Evolutionary conservation across 1,139 yeast species (phyloP).

Genomic region (Nadsonia starkeyi-henricii): DNA sequence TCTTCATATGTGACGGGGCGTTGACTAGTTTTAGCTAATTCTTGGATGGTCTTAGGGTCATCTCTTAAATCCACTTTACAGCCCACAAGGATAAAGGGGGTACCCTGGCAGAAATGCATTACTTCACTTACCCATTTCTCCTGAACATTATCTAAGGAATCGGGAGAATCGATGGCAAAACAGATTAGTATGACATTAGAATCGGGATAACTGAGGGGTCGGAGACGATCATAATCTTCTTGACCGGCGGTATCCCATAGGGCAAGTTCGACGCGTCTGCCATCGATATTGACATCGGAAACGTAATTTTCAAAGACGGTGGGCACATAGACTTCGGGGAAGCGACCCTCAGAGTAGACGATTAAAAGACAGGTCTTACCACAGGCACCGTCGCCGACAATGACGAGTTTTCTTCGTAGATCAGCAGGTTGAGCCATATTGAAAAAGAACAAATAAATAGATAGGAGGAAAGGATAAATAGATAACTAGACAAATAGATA

Average conservation of each 20-base stretch:
- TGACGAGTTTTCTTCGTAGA: constrained; percentile 59
- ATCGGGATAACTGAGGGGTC: constrained; percentile 89
- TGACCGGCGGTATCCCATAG: constrained; percentile 99
- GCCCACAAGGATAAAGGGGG: constrained; percentile 81
- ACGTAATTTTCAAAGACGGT: constrained; percentile 92
- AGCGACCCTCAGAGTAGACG: constrained; percentile 76
- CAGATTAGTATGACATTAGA: constrained; percentile 85
- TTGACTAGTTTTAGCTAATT: constrained; percentile 67
- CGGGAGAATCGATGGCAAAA: constrained; percentile 85
- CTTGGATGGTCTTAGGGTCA: constrained; percentile 66
- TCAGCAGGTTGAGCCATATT: constrained; percentile 22
- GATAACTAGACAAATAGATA: no score
- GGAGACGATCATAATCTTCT: constrained; percentile 90
- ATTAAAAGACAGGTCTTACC: constrained; percentile 59
- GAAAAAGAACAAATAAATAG: no score
- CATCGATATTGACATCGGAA: constrained; percentile 84
- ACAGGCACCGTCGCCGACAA: constrained; percentile 94
- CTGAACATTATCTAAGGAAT: constrained; percentile 82
- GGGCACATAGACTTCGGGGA: constrained; percentile 92
- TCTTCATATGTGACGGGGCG: constrained; percentile 76
- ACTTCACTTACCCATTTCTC: constrained; percentile 95
- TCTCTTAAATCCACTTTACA: constrained; percentile 80
- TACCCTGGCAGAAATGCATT: constrained; percentile 87
- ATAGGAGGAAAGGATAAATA: no score
- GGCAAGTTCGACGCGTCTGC: constrained; percentile 86